A percentile compares a stretch with the other conserved stretches of the same genome.
These are phyloP conservation scores for Domatiomyces catenatus DNA, from an alignment of 2,329 filamentous ascomycete species.

Conservation along the genomic window DNA sequence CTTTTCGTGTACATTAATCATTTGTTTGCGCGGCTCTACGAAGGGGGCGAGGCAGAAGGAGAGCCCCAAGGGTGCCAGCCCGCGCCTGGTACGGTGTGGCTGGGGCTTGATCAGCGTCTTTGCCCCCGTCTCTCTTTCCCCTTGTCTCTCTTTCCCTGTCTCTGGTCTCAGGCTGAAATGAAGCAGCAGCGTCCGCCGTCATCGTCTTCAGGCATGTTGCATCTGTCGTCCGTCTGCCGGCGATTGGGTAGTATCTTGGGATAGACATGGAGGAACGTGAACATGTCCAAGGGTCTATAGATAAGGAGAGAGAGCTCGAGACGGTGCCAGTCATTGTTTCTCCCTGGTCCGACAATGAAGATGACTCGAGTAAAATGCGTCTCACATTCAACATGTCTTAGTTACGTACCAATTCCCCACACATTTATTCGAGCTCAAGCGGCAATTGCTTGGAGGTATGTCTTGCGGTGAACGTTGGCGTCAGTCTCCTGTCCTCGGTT, in stretches of 20 bases:
- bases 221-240: neutral
- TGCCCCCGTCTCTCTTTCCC: neutral
- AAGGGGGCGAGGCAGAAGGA: neutral
- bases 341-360: neutral
- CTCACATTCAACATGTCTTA: neutral
- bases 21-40: neutral
- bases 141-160: neutral
- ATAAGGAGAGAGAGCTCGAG: neutral
- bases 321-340: neutral
- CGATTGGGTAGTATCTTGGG: neutral
- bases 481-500: conserved; percentile 69
- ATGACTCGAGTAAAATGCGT: neutral
- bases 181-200: neutral
- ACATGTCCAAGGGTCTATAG: neutral
- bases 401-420: neutral
- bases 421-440: too few relatives aligned
- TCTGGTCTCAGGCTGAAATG: neutral
- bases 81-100: neutral
- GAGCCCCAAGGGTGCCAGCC: neutral
- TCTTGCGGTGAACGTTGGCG: conserved; percentile 59
- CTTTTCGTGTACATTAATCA: neutral
- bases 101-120: neutral
- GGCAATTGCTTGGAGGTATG: conserved; percentile 44
- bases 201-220: neutral
- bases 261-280: neutral